Percentiles rank a stretch among this genome's conserved stretches.
Conservation (phyloP, 169 alveolate species). For the Babesia divergens region DNA sequence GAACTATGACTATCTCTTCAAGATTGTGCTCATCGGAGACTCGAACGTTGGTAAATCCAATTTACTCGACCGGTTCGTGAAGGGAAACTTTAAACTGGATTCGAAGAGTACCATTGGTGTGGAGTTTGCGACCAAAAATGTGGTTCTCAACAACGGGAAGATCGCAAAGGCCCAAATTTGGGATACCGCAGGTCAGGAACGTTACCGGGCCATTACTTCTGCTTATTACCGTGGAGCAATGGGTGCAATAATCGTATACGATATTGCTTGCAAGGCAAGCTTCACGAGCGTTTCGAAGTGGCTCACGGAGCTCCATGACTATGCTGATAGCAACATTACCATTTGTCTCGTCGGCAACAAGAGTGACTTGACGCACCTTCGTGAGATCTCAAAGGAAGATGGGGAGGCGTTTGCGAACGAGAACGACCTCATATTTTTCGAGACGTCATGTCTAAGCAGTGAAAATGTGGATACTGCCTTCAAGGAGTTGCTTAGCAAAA, state of each 20-base stretch:
- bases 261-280: conserved; percentile 92
- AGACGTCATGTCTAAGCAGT: conserved; percentile 94
- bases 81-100: conserved; percentile 93
- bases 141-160: conserved; percentile 85
- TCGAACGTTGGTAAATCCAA: conserved; percentile 96
- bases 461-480: conserved; percentile 94
- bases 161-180: conserved; percentile 95
- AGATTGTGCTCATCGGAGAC: conserved; percentile 88
- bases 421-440: conserved; percentile 90
- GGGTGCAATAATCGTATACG: conserved; percentile 98
- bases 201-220: conserved; percentile 97
- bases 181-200: conserved; percentile 99
- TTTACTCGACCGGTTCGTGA: conserved; percentile 84
- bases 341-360: conserved; percentile 97
- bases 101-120: conserved; percentile 98
- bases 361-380: conserved; percentile 87
- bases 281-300: conserved; percentile 93
- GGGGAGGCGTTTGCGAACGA: conserved; percentile 88
- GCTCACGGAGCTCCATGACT: conserved; percentile 94
- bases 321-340: conserved; percentile 94
- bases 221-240: conserved; percentile 99
- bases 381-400: conserved; percentile 90
- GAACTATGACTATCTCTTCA: conserved; percentile 58
- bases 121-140: conserved; percentile 93
- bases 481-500: conserved; percentile 71